phyloP scores from a whole-genome alignment of 306 rosid species.

The Comarum palustre region DNA sequence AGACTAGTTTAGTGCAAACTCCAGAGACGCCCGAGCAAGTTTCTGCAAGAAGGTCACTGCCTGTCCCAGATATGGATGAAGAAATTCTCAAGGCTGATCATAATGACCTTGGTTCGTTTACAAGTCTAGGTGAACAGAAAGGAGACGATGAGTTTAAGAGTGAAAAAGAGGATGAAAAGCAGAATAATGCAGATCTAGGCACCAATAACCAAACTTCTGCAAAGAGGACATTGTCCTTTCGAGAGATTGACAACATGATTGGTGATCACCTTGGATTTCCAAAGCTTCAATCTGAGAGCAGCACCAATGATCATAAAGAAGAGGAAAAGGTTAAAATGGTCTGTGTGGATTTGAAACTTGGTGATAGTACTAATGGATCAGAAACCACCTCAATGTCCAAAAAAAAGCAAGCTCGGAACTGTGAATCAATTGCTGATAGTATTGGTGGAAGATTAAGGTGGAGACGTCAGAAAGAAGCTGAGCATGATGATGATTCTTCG shows the following conservation, averaged over 20 bases:
- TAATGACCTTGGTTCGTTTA: constrained; percentile 19
- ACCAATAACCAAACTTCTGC: constrained; percentile 34
- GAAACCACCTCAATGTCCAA: constrained; percentile 5
- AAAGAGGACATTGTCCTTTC: constrained; percentile 48
- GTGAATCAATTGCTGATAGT: constrained; percentile 17
- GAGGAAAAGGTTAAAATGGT: constrained; percentile 8
- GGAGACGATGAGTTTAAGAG: constrained; percentile 22
- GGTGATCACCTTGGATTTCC: constrained; percentile 16
- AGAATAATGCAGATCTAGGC: constrained; percentile 11
- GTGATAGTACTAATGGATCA: neutral
- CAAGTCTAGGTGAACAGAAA: constrained; percentile 28
- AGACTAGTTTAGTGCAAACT: constrained; percentile 32
- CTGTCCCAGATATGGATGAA: constrained; percentile 41
- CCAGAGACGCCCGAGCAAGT: constrained; percentile 36
- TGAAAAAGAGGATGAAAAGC: constrained; percentile 12
- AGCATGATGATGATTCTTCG: neutral
- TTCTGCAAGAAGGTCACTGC: constrained; percentile 61
- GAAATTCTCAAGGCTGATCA: constrained; percentile 33
- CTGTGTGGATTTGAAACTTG: constrained; percentile 1
- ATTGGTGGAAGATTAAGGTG: constrained; percentile 33
- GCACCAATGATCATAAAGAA: neutral
- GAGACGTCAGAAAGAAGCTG: constrained; percentile 12
- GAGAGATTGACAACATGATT: constrained; percentile 26
- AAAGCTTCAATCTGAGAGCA: constrained; percentile 14
- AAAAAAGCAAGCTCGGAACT: neutral